phyloP scores from a whole-genome alignment of 2,329 filamentous ascomycete genomes.

The Stenocarpella maydis region DNA sequence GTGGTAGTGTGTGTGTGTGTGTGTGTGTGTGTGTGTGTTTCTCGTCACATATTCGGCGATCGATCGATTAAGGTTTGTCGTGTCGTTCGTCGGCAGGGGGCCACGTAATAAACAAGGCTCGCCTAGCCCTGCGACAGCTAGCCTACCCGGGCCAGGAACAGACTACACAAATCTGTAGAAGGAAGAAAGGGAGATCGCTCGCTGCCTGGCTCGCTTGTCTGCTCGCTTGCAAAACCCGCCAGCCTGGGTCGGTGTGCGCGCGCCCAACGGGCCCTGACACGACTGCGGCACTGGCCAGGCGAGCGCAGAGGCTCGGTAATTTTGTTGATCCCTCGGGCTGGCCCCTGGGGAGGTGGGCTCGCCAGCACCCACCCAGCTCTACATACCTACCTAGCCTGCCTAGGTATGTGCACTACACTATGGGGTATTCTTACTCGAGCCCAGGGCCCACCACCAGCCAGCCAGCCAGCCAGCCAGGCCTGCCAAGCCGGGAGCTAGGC shows the following conservation, averaged over 20 bases:
- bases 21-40: too few relatives aligned
- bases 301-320: slow-evolving; percentile 15
- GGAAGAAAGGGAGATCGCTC: background rate
- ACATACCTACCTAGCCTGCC: too few relatives aligned
- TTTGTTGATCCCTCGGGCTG: background rate
- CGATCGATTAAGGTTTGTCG: slow-evolving; percentile 11
- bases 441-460: too few relatives aligned
- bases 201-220: slow-evolving; percentile 2
- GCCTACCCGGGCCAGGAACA: slow-evolving; percentile 1
- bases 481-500: slow-evolving; percentile 3
- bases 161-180: background rate
- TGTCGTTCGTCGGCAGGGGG: too few relatives aligned
- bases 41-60: slow-evolving; percentile 13
- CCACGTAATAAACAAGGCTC: background rate
- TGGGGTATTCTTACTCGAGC: too few relatives aligned
- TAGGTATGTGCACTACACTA: too few relatives aligned
- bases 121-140: slow-evolving; percentile 1
- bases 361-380: too few relatives aligned
- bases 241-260: background rate
- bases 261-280: too few relatives aligned
- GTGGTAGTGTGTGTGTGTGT: too few relatives aligned
- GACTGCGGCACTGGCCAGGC: too few relatives aligned
- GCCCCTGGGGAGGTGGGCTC: background rate
- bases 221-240: background rate
- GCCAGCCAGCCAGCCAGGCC: background rate